phyloP scores from a whole-genome alignment of 2,329 filamentous ascomycete genomes.

The Sporothrix variecibatus region DNA sequence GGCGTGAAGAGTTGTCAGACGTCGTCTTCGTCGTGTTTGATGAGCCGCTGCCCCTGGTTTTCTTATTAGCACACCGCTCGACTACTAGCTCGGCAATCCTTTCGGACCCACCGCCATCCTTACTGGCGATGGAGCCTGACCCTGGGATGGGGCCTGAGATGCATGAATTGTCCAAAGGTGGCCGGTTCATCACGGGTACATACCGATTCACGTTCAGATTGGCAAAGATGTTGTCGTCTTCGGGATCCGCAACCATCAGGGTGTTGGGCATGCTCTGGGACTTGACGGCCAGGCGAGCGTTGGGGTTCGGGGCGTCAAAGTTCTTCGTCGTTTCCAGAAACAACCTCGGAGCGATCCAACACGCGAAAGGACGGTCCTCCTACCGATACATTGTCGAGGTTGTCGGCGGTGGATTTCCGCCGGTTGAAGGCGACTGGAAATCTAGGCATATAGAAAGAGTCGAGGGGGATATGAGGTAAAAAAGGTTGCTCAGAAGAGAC shows the following conservation, averaged over 20 bases:
- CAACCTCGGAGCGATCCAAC: conserved; percentile 54
- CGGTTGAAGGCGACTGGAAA: conserved; percentile 60
- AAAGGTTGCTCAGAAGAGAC: neutral
- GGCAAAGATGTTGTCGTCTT: conserved; percentile 60
- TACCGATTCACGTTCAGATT: conserved; percentile 59
- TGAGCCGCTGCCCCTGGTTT: conserved; percentile 57
- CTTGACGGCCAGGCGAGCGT: conserved; percentile 43
- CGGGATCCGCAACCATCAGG: conserved; percentile 39
- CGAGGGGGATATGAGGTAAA: neutral
- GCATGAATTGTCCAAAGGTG: neutral
- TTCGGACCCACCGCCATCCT: conserved; percentile 23
- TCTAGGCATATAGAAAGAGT: conserved; percentile 58
- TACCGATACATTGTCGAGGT: conserved; percentile 53
- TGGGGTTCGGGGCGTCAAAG: conserved; percentile 52
- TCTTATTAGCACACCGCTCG: conserved; percentile 12
- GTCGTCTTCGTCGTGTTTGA: conserved; percentile 63
- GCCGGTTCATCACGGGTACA: neutral
- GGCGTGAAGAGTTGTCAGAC: conserved; percentile 62
- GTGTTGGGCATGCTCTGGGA: conserved; percentile 44
- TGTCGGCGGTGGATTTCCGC: conserved; percentile 62
- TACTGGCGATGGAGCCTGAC: neutral
- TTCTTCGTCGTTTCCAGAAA: conserved; percentile 44
- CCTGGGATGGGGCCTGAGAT: neutral
- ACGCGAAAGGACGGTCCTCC: conserved; percentile 60
- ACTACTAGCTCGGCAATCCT: neutral